phyloP scores from a whole-genome alignment of 177 flowering plant genomes.

The Vitis hybrid region DNA sequence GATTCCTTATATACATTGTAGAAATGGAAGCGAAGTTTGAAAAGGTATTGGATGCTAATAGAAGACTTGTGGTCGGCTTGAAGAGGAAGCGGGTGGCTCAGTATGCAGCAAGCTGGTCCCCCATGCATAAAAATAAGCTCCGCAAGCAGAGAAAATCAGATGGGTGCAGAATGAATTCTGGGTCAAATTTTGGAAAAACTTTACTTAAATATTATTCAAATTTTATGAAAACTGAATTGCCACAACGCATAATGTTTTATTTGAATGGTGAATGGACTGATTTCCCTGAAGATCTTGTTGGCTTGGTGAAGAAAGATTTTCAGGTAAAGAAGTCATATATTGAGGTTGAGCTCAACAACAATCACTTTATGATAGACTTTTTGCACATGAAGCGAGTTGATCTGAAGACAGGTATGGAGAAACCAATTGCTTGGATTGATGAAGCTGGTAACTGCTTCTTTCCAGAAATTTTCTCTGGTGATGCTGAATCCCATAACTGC shows the following conservation, averaged over 20 bases:
- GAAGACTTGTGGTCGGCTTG: conserved; percentile 25
- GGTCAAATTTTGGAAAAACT: conserved; percentile 32
- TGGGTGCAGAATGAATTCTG: conserved; percentile 30
- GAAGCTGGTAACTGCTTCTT: conserved; percentile 77
- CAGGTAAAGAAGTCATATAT: conserved; percentile 47
- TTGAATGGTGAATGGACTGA: conserved; percentile 71
- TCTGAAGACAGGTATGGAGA: conserved; percentile 53
- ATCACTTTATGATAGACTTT: conserved; percentile 56
- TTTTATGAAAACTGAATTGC: conserved; percentile 57
- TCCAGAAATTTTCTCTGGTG: conserved; percentile 55
- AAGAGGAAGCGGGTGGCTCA: conserved; percentile 48
- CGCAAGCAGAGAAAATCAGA: conserved; percentile 47
- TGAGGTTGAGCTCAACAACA: conserved; percentile 53
- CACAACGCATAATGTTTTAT: conserved; percentile 60
- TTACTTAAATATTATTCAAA: conserved; percentile 51
- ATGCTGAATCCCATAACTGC: conserved; percentile 19
- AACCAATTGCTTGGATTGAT: conserved; percentile 94
- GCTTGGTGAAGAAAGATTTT: conserved; percentile 48
- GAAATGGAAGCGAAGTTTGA: conserved; percentile 57
- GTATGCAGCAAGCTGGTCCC: conserved; percentile 19
- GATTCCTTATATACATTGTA: conserved; percentile 33
- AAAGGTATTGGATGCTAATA: conserved; percentile 59
- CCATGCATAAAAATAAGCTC: conserved; percentile 24
- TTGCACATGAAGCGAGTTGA: conserved; percentile 67
- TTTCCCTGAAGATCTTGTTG: conserved; percentile 45